These are phyloP conservation scores for Quercus lobata DNA, from an alignment of 331 rosid genomes.

Conservation along the genomic window DNA sequence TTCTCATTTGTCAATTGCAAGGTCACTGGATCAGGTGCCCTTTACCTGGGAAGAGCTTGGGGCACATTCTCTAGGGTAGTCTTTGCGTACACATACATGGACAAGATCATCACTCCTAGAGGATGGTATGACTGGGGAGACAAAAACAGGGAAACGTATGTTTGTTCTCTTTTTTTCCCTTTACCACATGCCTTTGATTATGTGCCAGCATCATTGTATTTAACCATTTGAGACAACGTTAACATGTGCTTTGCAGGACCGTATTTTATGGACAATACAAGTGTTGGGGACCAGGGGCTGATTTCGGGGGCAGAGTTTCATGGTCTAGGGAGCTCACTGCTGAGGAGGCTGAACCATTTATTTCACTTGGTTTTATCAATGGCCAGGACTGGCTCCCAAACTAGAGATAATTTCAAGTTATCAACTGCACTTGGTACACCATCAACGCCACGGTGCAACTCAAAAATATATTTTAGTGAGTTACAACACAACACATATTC, in stretches of 20 bases:
- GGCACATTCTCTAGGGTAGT: slow-evolving; percentile 56
- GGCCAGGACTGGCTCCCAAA: slow-evolving; percentile 40
- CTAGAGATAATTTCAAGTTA: background rate
- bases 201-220: background rate
- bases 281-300: slow-evolving; percentile 61
- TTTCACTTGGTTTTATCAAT: slow-evolving; percentile 43
- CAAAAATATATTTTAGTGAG: background rate
- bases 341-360: slow-evolving; percentile 52
- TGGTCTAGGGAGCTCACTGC: slow-evolving; percentile 65
- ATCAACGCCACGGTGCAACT: background rate
- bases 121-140: slow-evolving; percentile 67
- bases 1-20: slow-evolving; percentile 61
- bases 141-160: slow-evolving; percentile 52
- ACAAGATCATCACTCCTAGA: slow-evolving; percentile 56
- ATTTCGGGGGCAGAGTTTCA: slow-evolving; percentile 56
- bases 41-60: slow-evolving; percentile 66
- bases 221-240: background rate
- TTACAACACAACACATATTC: too few relatives aligned
- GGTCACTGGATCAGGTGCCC: slow-evolving; percentile 68
- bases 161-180: background rate
- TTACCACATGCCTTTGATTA: background rate
- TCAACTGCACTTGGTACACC: background rate
- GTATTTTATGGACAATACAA: slow-evolving; percentile 68
- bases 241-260: slow-evolving; percentile 37
- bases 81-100: slow-evolving; percentile 58